A percentile compares a stretch with the other conserved stretches of the same genome.
These are phyloP conservation scores for Echinochloa phyllopogon DNA, from an alignment of 176 grass and related monocot species.

Conservation along the genomic window DNA sequence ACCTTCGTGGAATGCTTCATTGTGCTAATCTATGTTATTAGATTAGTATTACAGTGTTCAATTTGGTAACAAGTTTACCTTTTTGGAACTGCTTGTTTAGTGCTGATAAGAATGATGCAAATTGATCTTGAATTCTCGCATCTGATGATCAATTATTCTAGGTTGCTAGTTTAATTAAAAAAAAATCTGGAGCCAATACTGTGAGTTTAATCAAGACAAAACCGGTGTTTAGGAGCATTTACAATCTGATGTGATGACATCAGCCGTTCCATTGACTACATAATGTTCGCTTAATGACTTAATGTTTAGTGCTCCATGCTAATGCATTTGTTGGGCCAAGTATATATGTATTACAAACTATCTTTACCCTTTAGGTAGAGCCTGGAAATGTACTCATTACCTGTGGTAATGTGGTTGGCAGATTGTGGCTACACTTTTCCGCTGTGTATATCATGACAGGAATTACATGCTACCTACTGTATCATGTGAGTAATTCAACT, in stretches of 20 bases:
- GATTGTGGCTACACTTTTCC: conserved; percentile 98
- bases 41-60: background rate
- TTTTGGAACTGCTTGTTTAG: background rate
- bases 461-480: conserved; percentile 86
- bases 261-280: background rate
- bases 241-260: background rate
- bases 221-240: background rate
- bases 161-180: background rate
- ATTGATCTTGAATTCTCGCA: background rate
- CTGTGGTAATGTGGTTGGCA: conserved; percentile 44
- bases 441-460: conserved; percentile 82
- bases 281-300: conserved; percentile 2
- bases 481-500: conserved; percentile 69
- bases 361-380: conserved; percentile 3
- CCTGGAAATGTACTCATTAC: conserved; percentile 34
- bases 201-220: background rate
- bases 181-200: background rate
- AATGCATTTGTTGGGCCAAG: background rate
- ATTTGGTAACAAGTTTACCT: background rate
- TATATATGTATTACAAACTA: conserved; percentile 4
- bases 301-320: conserved; percentile 21
- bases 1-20: background rate
- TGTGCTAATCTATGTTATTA: background rate
- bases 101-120: no score
- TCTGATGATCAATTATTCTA: background rate